Conservation (phyloP, 257 asterid species). For the Lycium barbarum region DNA sequence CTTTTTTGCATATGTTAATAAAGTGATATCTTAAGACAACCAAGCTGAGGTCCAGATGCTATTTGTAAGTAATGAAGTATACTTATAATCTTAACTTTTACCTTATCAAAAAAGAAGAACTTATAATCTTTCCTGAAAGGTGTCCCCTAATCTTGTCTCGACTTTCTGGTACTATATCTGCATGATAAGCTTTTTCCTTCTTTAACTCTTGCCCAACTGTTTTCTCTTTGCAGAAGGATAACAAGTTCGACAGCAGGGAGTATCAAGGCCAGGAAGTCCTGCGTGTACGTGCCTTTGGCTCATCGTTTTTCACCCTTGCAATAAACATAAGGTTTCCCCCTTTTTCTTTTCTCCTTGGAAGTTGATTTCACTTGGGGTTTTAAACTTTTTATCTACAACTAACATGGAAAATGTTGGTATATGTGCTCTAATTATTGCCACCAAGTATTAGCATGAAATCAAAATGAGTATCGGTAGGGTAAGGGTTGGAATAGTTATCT, state of each 20-base stretch:
- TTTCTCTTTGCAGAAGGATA: constrained; percentile 55
- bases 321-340: constrained; percentile 78
- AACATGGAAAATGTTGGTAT: constrained; percentile 18
- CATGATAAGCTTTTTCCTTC: background rate
- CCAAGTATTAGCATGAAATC: constrained; percentile 19
- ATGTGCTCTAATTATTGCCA: background rate
- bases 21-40: constrained; percentile 10
- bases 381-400: background rate
- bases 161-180: constrained; percentile 21
- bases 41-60: constrained; percentile 10
- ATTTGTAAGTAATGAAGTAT: constrained; percentile 7
- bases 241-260: constrained; percentile 51
- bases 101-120: background rate
- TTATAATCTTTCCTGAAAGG: background rate
- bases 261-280: constrained; percentile 81
- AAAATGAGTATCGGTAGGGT: background rate
- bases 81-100: background rate
- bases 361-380: background rate
- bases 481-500: constrained; percentile 14
- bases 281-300: constrained; percentile 89
- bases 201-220: background rate
- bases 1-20: constrained; percentile 6
- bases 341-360: constrained; percentile 58
- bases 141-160: background rate
- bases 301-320: constrained; percentile 95